Conservation (phyloP, 1,284 basidiomycete genomes). For the Volvariella volvacea region DNA sequence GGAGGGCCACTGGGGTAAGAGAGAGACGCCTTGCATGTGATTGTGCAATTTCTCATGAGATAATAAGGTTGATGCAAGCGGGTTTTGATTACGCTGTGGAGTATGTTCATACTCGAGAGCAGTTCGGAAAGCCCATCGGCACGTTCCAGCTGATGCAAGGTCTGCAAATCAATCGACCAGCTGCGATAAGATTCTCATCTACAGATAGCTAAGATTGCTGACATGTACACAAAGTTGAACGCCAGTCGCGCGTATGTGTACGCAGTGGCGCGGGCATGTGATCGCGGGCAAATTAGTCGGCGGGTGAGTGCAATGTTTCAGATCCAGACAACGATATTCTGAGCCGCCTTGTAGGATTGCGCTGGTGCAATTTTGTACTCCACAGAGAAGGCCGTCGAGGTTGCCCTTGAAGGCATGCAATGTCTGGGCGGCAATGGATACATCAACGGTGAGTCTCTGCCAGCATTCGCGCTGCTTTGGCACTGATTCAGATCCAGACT, state of each 20-base stretch:
- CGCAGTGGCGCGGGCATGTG: constrained; percentile 86
- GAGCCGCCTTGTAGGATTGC: constrained; percentile 63
- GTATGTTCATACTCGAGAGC: constrained; percentile 88
- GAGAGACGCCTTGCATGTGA: constrained; percentile 5
- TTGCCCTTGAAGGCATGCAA: constrained; percentile 88
- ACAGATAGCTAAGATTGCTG: constrained; percentile 64
- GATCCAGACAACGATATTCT: not conserved
- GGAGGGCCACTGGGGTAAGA: constrained; percentile 64
- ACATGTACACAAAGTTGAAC: constrained; percentile 94
- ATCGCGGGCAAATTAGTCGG: constrained; percentile 75
- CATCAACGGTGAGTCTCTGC: constrained; percentile 62
- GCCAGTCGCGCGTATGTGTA: constrained; percentile 91
- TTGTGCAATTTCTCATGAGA: constrained; percentile 11
- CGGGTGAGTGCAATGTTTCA: constrained; percentile 43
- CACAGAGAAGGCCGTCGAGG: constrained; percentile 85
- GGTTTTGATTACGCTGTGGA: constrained; percentile 86
- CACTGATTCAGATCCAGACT: constrained; percentile 47
- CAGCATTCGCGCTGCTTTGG: not conserved
- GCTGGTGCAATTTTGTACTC: constrained; percentile 90
- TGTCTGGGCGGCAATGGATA: constrained; percentile 91
- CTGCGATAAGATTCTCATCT: constrained; percentile 4
- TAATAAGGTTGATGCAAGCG: constrained; percentile 83
- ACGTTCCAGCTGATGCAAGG: constrained; percentile 97
- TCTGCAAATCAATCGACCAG: constrained; percentile 17
- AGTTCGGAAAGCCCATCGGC: constrained; percentile 85